A percentile compares a stretch with the other conserved stretches of the same genome.
phyloP scores from a whole-genome alignment of 2,329 filamentous ascomycete genomes.

The Magnaporthiopsis incrustans region DNA sequence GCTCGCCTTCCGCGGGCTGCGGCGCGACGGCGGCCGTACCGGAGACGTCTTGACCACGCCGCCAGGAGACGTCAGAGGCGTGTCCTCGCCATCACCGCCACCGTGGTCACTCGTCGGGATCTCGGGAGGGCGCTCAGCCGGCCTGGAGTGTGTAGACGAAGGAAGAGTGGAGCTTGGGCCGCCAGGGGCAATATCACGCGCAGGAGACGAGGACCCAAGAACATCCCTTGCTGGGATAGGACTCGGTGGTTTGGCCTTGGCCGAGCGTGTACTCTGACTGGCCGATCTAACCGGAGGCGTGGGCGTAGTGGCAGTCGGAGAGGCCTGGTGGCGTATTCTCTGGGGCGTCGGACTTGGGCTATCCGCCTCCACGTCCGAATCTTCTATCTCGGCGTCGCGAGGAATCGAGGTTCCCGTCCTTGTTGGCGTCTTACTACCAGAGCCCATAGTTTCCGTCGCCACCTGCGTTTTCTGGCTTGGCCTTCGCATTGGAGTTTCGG shows the following conservation, averaged over 20 bases:
- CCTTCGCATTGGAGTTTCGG: not conserved
- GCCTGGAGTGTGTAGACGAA: not conserved
- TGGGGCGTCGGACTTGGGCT: conserved; percentile 2
- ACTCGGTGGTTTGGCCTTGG: not conserved
- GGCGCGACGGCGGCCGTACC: not conserved
- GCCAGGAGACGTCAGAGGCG: conserved; percentile 13
- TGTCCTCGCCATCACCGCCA: conserved; percentile 11
- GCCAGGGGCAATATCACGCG: not conserved
- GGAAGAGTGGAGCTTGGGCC: conserved; percentile 2
- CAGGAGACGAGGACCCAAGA: not conserved
- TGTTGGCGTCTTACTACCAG: not conserved
- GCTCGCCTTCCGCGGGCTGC: not conserved
- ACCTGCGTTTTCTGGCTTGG: not conserved
- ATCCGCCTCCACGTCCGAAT: conserved; percentile 3
- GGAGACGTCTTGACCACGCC: conserved; percentile 8
- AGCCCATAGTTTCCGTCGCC: not conserved
- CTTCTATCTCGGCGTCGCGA: conserved; percentile 1
- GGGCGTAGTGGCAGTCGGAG: not conserved
- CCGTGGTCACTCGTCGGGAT: conserved; percentile 5
- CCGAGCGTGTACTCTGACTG: too few species aligned
- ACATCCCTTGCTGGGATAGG: not conserved
- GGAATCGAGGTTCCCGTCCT: not conserved
- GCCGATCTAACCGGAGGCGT: too few species aligned
- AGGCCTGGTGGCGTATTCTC: not conserved
- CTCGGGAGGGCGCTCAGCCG: conserved; percentile 1